A percentile compares a stretch with the other conserved stretches of the same genome.
phyloP scores from a whole-genome alignment of 768 basidiomycete species.

The Boletus reticuloceps region DNA sequence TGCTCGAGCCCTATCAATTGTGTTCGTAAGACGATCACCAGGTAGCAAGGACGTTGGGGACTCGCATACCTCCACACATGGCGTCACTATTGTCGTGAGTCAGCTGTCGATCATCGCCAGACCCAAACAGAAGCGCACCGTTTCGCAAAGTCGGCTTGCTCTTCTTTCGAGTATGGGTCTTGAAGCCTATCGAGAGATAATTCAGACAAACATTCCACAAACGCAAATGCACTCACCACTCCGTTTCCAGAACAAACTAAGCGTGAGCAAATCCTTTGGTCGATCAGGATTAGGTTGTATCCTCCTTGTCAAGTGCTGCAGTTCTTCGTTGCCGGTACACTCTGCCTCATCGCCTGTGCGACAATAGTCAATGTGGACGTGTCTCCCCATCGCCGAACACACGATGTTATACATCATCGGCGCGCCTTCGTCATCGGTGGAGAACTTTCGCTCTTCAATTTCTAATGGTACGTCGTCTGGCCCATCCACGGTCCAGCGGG shows the following conservation, averaged over 20 bases:
- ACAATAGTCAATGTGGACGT: conserved; percentile 57
- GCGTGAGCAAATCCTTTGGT: conserved; percentile 54
- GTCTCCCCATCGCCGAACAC: conserved; percentile 55
- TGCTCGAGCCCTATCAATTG: conserved; percentile 49
- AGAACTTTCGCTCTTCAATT: conserved; percentile 54
- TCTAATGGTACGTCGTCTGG: conserved; percentile 49
- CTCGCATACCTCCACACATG: conserved; percentile 45
- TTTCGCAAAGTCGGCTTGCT: conserved; percentile 50
- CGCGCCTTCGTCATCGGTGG: conserved; percentile 52
- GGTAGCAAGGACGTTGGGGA: not conserved
- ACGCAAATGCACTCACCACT: conserved; percentile 37
- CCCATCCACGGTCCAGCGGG: conserved; percentile 56
- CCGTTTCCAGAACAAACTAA: conserved; percentile 56
- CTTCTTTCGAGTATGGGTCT: conserved; percentile 65
- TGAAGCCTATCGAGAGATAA: conserved; percentile 43
- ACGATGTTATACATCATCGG: conserved; percentile 63
- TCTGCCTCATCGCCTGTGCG: conserved; percentile 34
- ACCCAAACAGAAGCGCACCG: conserved; percentile 37
- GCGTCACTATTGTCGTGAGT: conserved; percentile 36
- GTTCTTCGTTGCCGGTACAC: conserved; percentile 41
- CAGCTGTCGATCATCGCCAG: not conserved
- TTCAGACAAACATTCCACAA: no score
- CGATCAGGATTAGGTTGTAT: conserved; percentile 46
- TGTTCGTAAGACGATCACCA: not conserved
- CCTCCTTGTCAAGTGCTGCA: conserved; percentile 43